phyloP scores from a whole-genome alignment of 768 basidiomycete species.

The Zangia roseola region DNA sequence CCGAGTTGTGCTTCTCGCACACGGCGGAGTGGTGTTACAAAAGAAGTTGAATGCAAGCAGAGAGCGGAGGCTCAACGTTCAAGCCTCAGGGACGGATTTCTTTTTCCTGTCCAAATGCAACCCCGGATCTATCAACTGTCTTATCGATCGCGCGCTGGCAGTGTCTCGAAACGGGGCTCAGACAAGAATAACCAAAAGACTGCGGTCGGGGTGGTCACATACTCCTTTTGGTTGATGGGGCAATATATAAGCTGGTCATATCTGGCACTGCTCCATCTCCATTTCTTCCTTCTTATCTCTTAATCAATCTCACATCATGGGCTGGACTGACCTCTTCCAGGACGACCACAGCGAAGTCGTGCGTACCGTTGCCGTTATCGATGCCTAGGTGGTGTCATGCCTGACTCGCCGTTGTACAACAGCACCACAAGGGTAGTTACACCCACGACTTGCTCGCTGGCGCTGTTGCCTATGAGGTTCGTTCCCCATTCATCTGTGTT shows the following conservation, averaged over 20 bases:
- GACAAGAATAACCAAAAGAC: slow-evolving; percentile 13
- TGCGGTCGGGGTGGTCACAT: slow-evolving; percentile 1
- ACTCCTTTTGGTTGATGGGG: slow-evolving; percentile 17
- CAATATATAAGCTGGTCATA: slow-evolving; percentile 18
- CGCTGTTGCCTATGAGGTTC: slow-evolving; percentile 17
- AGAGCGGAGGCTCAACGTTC: background rate
- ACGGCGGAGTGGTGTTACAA: background rate
- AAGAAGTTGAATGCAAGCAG: background rate
- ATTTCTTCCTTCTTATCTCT: background rate
- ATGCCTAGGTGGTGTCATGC: background rate
- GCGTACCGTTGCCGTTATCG: background rate
- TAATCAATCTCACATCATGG: slow-evolving; percentile 12
- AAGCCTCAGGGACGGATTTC: background rate
- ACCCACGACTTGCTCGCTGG: slow-evolving; percentile 24
- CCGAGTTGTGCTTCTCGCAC: background rate
- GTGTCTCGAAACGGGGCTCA: slow-evolving; percentile 11
- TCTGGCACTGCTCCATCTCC: background rate
- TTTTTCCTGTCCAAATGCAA: slow-evolving; percentile 1
- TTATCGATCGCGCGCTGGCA: slow-evolving; percentile 17
- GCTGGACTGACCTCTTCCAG: background rate
- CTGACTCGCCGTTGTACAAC: background rate
- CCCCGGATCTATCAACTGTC: slow-evolving; percentile 10
- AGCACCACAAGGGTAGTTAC: slow-evolving; percentile 13
- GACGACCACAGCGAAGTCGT: background rate
- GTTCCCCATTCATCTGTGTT: background rate